Conservation (phyloP, 495 filamentous ascomycete species). For the Lindgomyces ingoldianus region DNA sequence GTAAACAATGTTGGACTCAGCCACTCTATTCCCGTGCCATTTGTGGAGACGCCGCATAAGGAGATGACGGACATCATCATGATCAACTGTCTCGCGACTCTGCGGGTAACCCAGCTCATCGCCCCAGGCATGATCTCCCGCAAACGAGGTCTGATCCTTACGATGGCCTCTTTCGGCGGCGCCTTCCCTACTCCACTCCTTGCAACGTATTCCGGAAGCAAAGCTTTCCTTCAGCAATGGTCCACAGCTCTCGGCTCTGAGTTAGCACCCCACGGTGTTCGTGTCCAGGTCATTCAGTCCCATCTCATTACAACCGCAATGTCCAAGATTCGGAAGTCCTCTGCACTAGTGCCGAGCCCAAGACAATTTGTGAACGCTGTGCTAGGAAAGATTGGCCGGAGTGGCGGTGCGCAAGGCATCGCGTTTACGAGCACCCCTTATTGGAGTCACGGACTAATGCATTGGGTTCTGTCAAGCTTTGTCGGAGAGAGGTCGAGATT, state of each 20-base stretch:
- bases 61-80: slow-evolving; percentile 89
- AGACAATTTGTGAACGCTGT: slow-evolving; percentile 77
- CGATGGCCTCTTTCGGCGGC: slow-evolving; percentile 95
- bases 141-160: slow-evolving; percentile 85
- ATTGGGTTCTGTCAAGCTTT: slow-evolving; percentile 76
- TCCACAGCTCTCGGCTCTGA: slow-evolving; percentile 82
- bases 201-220: slow-evolving; percentile 95
- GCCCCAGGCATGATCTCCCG: slow-evolving; percentile 81
- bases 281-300: slow-evolving; percentile 81
- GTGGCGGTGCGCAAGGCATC: slow-evolving; percentile 70
- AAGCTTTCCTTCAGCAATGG: slow-evolving; percentile 98
- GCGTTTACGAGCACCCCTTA: slow-evolving; percentile 85
- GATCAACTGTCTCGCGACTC: slow-evolving; percentile 88
- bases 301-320: slow-evolving; percentile 94
- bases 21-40: slow-evolving; percentile 89
- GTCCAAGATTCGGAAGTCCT: slow-evolving; percentile 86
- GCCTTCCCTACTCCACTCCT: slow-evolving; percentile 87
- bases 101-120: slow-evolving; percentile 80
- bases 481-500: slow-evolving; percentile 64
- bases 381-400: slow-evolving; percentile 77
- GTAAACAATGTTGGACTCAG: slow-evolving; percentile 97
- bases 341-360: slow-evolving; percentile 74
- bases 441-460: slow-evolving; percentile 87
- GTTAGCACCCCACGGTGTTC: slow-evolving; percentile 73
- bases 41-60: slow-evolving; percentile 70